These are phyloP conservation scores for Wickerhamomyces alni DNA, from an alignment of 805 yeast species.

Conservation along the genomic window DNA sequence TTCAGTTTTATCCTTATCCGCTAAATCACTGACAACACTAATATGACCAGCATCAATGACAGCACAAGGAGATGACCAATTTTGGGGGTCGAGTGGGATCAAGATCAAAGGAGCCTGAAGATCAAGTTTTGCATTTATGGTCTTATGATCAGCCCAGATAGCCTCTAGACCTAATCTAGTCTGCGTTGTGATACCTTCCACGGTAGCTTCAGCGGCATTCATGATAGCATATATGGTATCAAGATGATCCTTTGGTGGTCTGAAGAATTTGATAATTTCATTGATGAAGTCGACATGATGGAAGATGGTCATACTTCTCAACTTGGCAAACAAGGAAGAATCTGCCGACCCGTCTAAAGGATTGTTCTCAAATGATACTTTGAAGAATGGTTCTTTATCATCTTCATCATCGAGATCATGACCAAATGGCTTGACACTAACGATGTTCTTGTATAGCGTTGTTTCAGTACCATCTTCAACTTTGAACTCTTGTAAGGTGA, in stretches of 20 bases:
- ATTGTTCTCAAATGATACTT: slow-evolving; percentile 74
- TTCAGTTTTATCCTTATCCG: slow-evolving; percentile 59
- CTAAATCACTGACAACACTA: slow-evolving; percentile 74
- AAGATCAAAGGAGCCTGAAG: slow-evolving; percentile 90
- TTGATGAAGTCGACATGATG: slow-evolving; percentile 84
- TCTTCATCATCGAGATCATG: slow-evolving; percentile 29
- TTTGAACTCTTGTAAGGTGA: slow-evolving; percentile 73
- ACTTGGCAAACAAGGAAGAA: slow-evolving; percentile 62
- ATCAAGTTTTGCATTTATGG: slow-evolving; percentile 78
- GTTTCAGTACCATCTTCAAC: slow-evolving; percentile 83
- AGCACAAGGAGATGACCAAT: slow-evolving; percentile 82
- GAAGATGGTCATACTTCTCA: slow-evolving; percentile 83
- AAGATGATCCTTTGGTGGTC: slow-evolving; percentile 77
- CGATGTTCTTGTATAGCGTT: slow-evolving; percentile 80
- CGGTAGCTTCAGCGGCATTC: slow-evolving; percentile 92
- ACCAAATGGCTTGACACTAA: slow-evolving; percentile 67
- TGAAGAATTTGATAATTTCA: slow-evolving; percentile 68
- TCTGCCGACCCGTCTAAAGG: slow-evolving; percentile 86
- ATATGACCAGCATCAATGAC: slow-evolving; percentile 95
- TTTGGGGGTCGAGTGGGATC: slow-evolving; percentile 73
- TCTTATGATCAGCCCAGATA: slow-evolving; percentile 91
- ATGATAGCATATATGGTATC: slow-evolving; percentile 88
- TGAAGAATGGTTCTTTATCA: slow-evolving; percentile 62
- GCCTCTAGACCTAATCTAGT: slow-evolving; percentile 91
- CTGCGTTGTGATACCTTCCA: slow-evolving; percentile 84